phyloP scores from a whole-genome alignment of 306 rosid species.

The Rosa chinensis region DNA sequence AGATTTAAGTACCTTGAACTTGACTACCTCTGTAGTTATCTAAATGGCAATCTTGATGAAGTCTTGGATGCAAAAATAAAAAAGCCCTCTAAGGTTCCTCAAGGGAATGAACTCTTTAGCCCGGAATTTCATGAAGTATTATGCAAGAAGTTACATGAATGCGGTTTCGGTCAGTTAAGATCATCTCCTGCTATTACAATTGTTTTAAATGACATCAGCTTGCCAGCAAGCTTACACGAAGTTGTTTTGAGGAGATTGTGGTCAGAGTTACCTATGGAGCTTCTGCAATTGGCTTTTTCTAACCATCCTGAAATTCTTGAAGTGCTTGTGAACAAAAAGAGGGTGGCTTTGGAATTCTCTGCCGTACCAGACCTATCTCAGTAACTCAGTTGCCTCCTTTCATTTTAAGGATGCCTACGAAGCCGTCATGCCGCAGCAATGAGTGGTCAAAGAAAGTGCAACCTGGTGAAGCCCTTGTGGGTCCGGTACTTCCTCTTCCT shows the following conservation, averaged over 20 bases:
- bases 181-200: conserved; percentile 42
- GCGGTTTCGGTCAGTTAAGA: conserved; percentile 51
- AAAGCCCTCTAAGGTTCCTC: conserved; percentile 7
- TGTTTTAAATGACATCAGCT: conserved; percentile 54
- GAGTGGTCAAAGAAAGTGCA: conserved; percentile 40
- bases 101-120: conserved; percentile 26
- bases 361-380: conserved; percentile 51
- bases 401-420: conserved; percentile 49
- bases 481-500: conserved; percentile 76
- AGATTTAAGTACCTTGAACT: conserved; percentile 42
- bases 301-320: conserved; percentile 41
- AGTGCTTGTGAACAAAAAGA: conserved; percentile 28
- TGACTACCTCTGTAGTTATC: conserved; percentile 46
- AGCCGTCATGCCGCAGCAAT: conserved; percentile 41
- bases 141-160: conserved; percentile 56
- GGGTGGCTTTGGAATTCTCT: conserved; percentile 45
- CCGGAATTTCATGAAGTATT: conserved; percentile 48
- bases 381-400: conserved; percentile 54
- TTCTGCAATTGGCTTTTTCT: conserved; percentile 53
- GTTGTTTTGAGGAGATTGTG: conserved; percentile 57
- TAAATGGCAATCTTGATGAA: conserved; percentile 43
- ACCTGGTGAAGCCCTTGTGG: conserved; percentile 45
- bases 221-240: conserved; percentile 51
- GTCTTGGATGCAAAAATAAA: conserved; percentile 31
- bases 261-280: conserved; percentile 58